Percentiles rank a stretch among this genome's conserved stretches.
These are phyloP conservation scores for Wickerhamiella qilinensis DNA, from an alignment of 805 yeast species.

Conservation along the genomic window DNA sequence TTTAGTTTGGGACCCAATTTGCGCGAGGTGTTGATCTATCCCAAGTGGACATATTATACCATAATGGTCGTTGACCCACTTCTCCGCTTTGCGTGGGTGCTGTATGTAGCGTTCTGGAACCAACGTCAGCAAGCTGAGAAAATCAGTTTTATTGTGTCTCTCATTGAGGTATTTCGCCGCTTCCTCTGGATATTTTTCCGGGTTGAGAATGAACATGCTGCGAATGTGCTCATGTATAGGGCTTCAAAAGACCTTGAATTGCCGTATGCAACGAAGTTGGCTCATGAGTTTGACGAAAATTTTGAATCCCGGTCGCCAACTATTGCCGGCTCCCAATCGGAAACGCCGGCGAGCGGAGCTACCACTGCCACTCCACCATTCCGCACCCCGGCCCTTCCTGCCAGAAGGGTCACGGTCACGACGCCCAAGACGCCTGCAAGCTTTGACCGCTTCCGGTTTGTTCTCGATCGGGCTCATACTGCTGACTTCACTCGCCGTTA, in stretches of 20 bases:
- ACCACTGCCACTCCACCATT: not conserved
- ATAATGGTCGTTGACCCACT: slow-evolving; percentile 63
- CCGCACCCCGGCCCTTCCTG: no score
- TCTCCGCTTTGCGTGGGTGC: slow-evolving; percentile 81
- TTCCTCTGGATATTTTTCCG: slow-evolving; percentile 83
- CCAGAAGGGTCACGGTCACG: not conserved
- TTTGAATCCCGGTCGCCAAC: not conserved
- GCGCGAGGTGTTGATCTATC: slow-evolving; percentile 24
- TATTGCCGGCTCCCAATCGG: not conserved
- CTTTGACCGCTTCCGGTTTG: not conserved
- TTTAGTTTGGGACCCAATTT: slow-evolving; percentile 46
- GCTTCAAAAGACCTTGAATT: slow-evolving; percentile 79
- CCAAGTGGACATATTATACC: slow-evolving; percentile 46
- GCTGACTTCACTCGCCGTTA: slow-evolving; percentile 17
- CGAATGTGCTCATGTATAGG: slow-evolving; percentile 69
- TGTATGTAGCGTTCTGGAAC: slow-evolving; percentile 60
- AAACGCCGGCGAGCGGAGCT: not conserved
- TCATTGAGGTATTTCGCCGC: slow-evolving; percentile 70
- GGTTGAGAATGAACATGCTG: slow-evolving; percentile 91
- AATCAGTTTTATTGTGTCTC: slow-evolving; percentile 67
- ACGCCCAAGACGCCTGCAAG: not conserved
- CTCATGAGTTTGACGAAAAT: no score
- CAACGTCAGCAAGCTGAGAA: slow-evolving; percentile 79
- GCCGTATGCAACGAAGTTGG: slow-evolving; percentile 49
- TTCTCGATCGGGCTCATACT: slow-evolving; percentile 10